These are phyloP conservation scores for Pichia sp. DNA, from an alignment of 1,139 yeast species.

Conservation along the genomic window DNA sequence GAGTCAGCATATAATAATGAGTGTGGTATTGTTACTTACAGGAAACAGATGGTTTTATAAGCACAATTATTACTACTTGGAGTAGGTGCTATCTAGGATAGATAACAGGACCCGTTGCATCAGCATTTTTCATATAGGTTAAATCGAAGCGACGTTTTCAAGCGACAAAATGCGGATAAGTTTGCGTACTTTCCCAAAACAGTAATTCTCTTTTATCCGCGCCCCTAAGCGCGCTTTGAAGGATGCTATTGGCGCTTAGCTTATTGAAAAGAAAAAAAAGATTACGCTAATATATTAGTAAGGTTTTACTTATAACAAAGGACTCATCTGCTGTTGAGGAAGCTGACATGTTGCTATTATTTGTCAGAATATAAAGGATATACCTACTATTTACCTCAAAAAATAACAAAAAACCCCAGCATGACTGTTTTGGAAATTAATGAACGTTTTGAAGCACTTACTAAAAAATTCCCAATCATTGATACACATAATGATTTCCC, in stretches of 20 bases:
- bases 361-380: too few relatives aligned
- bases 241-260: not conserved
- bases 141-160: not conserved
- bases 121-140: not conserved
- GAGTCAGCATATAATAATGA: too few relatives aligned
- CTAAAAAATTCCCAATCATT: constrained; percentile 33
- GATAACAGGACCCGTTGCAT: not conserved
- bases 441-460: constrained; percentile 25
- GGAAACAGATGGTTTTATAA: not conserved
- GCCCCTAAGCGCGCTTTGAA: not conserved
- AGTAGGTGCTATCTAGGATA: not conserved
- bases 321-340: not conserved
- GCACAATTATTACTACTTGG: not conserved
- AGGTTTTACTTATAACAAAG: not conserved
- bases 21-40: not conserved
- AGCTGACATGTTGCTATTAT: not conserved
- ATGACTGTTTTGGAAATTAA: constrained; percentile 15
- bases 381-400: too few relatives aligned
- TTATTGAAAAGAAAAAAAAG: not conserved
- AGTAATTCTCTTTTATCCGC: not conserved
- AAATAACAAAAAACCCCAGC: too few relatives aligned
- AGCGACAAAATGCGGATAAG: not conserved
- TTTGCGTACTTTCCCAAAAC: not conserved
- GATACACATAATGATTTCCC: constrained; percentile 49
- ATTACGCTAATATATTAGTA: not conserved